Evolutionary conservation across 2,329 filamentous ascomycete species (phyloP).

Genomic region (Pseudocercospora cruenta): DNA sequence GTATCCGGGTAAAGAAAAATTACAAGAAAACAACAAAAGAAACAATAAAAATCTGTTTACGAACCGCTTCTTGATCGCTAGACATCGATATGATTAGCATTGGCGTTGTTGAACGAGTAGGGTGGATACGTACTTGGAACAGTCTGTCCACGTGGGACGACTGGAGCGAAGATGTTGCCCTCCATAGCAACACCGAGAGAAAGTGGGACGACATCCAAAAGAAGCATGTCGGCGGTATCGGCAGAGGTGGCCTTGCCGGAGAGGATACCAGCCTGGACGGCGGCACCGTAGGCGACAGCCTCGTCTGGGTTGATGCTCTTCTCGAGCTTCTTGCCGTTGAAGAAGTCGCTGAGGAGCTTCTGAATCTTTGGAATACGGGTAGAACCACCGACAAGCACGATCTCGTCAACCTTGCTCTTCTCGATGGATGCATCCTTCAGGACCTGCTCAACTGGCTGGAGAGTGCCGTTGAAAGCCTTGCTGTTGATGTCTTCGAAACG

Average conservation of each 20-base stretch:
- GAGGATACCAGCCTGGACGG: conserved; percentile 97
- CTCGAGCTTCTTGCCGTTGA: conserved; percentile 99
- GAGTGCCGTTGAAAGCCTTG: conserved; percentile 89
- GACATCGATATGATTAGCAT: conserved; percentile 1
- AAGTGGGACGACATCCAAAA: conserved; percentile 94
- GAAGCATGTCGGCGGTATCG: conserved; percentile 90
- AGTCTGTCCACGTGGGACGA: conserved; percentile 67
- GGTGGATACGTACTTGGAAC: conserved; percentile 33
- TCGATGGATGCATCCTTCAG: conserved; percentile 88
- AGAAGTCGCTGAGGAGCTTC: conserved; percentile 98
- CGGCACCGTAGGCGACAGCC: conserved; percentile 97
- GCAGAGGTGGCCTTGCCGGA: conserved; percentile 96
- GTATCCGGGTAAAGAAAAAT: background rate
- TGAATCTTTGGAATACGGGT: conserved; percentile 99
- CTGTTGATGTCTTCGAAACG: conserved; percentile 98
- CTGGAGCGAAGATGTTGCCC: conserved; percentile 96
- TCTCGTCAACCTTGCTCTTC: conserved; percentile 94
- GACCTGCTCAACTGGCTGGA: conserved; percentile 95
- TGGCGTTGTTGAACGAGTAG: background rate
- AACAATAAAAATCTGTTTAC: background rate
- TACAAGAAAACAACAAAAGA: background rate
- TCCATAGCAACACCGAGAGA: conserved; percentile 99
- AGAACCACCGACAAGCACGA: conserved; percentile 97
- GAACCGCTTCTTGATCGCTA: conserved; percentile 13
- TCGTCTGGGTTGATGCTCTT: conserved; percentile 99